Evolutionary conservation across 2,329 filamentous ascomycete species (phyloP).

Genomic region (Cytospora piceicola): DNA sequence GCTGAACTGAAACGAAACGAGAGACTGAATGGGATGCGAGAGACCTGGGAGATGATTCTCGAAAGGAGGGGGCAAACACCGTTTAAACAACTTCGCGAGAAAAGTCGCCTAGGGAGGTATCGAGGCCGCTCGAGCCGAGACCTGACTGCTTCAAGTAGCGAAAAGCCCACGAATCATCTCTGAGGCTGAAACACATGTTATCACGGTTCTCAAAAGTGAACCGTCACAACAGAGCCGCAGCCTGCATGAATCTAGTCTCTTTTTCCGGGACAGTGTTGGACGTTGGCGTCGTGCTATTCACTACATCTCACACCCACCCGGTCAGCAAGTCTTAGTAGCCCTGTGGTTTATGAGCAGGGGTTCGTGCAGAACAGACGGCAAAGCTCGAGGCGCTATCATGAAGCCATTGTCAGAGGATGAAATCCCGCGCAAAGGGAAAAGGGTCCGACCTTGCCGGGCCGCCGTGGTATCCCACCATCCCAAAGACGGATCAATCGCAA

Average conservation of each 20-base stretch:
- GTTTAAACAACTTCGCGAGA: not conserved
- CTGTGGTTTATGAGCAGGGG: not conserved
- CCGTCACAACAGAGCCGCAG: not conserved
- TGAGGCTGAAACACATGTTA: slow-evolving; percentile 3
- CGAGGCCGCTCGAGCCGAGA: not conserved
- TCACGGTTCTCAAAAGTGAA: not conserved
- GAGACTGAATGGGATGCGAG: not conserved
- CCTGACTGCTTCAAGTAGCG: not conserved
- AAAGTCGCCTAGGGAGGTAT: not conserved
- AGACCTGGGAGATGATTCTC: not conserved
- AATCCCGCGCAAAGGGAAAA: not conserved
- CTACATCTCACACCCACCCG: not conserved
- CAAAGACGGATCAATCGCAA: not conserved
- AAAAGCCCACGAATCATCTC: not conserved
- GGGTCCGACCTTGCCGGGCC: not conserved
- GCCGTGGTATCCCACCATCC: not conserved
- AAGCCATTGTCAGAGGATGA: not conserved
- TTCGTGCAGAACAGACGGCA: not conserved
- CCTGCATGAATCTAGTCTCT: not conserved
- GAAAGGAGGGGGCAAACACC: not conserved
- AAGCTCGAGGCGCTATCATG: not conserved
- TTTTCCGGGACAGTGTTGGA: not conserved
- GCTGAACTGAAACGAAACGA: not conserved
- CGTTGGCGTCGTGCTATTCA: not conserved
- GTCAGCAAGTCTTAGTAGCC: not conserved